A percentile compares a stretch with the other conserved stretches of the same genome.
Evolutionary conservation across 768 basidiomycete genomes (phyloP).

Genomic region (Pleurotus citrinopileatus): DNA sequence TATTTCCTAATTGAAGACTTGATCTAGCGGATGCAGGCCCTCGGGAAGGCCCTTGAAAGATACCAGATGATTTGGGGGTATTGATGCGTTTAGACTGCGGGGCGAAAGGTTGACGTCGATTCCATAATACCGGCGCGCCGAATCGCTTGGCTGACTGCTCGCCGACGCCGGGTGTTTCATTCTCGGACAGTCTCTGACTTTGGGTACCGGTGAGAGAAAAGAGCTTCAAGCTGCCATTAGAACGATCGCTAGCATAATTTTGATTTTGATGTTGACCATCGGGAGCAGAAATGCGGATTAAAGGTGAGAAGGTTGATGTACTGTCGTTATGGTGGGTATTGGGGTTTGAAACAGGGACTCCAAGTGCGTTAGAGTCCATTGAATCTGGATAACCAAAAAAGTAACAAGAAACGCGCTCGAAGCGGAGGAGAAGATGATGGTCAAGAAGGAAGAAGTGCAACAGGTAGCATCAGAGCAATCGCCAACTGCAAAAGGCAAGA

Average conservation of each 20-base stretch:
- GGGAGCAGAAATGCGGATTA: not conserved
- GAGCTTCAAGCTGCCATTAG: not conserved
- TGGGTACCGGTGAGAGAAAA: not conserved
- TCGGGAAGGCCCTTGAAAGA: not conserved
- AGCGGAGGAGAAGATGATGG: conserved; percentile 3
- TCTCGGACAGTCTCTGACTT: not conserved
- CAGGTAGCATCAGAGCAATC: not conserved
- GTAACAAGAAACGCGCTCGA: not conserved
- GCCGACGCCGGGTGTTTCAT: not conserved
- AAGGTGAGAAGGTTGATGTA: not conserved
- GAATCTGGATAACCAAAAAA: not conserved
- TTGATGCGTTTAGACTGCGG: not conserved
- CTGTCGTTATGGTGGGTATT: not conserved
- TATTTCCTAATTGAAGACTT: not conserved
- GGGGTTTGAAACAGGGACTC: not conserved
- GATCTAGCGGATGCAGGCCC: not conserved
- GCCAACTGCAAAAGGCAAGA: not conserved
- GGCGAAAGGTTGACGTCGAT: conserved; percentile 2
- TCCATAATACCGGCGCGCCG: not conserved
- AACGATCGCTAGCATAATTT: not conserved
- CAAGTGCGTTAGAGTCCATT: not conserved
- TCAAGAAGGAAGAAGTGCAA: not conserved
- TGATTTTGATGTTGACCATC: too few species aligned
- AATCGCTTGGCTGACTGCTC: conserved; percentile 1
- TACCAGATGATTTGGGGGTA: not conserved